Percentiles rank a stretch among this genome's conserved stretches.
Conservation (phyloP, 2,329 filamentous ascomycete genomes). For the Aaosphaeria pasadenensis region DNA sequence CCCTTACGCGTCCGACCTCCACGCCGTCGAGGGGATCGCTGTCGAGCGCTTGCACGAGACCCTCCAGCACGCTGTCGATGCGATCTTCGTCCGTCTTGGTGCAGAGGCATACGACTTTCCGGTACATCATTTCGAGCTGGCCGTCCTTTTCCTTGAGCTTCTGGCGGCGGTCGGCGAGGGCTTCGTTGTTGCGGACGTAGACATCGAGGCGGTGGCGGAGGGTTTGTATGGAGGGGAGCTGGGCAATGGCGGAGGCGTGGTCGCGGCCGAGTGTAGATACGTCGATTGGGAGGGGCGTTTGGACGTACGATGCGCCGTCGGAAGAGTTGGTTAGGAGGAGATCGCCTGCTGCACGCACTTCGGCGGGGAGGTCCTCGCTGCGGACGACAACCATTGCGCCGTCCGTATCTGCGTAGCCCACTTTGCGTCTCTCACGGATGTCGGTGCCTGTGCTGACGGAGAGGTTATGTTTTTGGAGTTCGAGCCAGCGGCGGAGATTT, state of each 20-base stretch:
- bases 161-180: conserved; percentile 65
- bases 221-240: conserved; percentile 22
- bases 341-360: conserved; percentile 26
- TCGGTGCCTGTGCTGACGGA: conserved; percentile 36
- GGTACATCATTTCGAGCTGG: conserved; percentile 83
- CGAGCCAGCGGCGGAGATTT: conserved; percentile 72
- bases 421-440: conserved; percentile 41
- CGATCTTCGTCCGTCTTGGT: conserved; percentile 74
- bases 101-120: conserved; percentile 82
- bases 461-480: conserved; percentile 62
- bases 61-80: conserved; percentile 77
- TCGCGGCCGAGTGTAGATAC: conserved; percentile 20
- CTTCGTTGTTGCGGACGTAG: conserved; percentile 66
- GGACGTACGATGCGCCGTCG: conserved; percentile 26
- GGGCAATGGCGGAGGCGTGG: conserved; percentile 39
- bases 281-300: conserved; percentile 23
- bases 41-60: conserved; percentile 81
- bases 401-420: conserved; percentile 49
- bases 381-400: conserved; percentile 28
- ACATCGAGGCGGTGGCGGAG: conserved; percentile 68
- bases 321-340: conserved; percentile 26
- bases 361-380: conserved; percentile 23
- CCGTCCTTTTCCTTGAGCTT: conserved; percentile 74
- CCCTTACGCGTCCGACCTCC: conserved; percentile 71
- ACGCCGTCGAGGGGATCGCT: conserved; percentile 70